phyloP scores from a whole-genome alignment of 352 stramenopile genomes.

The Phytopythium litorale region DNA sequence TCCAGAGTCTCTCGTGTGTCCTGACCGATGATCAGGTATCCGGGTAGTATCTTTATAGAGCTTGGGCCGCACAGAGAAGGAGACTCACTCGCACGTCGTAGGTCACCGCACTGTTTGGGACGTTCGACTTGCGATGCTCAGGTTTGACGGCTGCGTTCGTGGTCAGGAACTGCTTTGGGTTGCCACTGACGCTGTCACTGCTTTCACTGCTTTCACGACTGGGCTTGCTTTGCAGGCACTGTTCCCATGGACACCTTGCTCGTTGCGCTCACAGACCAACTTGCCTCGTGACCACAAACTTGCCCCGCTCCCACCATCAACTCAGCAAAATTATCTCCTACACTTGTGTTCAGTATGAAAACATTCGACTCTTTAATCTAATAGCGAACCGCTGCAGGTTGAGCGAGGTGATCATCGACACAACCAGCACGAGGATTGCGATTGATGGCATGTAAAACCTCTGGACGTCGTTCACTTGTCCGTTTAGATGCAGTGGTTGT shows the following conservation, averaged over 20 bases:
- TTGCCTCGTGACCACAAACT: background rate
- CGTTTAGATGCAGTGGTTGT: background rate
- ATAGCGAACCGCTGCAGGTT: background rate
- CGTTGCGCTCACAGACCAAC: slow-evolving; percentile 7
- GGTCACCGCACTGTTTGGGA: slow-evolving; percentile 43
- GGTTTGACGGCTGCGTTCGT: slow-evolving; percentile 15
- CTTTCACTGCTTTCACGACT: background rate
- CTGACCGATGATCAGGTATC: slow-evolving; percentile 59
- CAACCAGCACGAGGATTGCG: background rate
- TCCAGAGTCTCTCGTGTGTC: slow-evolving; percentile 43
- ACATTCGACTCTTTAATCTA: background rate
- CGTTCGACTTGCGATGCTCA: slow-evolving; percentile 34
- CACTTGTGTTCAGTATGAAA: background rate
- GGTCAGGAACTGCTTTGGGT: background rate
- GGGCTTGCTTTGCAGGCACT: slow-evolving; percentile 14
- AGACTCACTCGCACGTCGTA: background rate
- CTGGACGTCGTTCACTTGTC: background rate
- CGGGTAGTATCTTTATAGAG: slow-evolving; percentile 22
- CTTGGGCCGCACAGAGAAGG: background rate
- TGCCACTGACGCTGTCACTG: background rate
- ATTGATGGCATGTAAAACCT: background rate
- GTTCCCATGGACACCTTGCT: slow-evolving; percentile 38
- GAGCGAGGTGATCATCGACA: no score
- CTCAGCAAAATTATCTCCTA: background rate
- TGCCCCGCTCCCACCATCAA: background rate